Evolutionary conservation across 2,329 filamentous ascomycete genomes (phyloP), one percentile per base, ranked within the genome.

Genomic region (Colletotrichum sp.): DNA sequence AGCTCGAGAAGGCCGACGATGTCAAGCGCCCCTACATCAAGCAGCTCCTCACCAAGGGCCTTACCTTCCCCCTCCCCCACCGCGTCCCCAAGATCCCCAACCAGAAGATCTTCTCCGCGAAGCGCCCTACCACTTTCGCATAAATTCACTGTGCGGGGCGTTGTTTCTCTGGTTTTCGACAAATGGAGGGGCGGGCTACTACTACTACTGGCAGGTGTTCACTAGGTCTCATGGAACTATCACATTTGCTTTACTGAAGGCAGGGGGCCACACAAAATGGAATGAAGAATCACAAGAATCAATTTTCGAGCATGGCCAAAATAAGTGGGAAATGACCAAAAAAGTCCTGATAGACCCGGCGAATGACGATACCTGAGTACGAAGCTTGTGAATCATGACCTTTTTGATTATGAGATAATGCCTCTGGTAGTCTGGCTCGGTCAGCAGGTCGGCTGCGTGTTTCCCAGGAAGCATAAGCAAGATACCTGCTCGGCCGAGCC

Each of bases 11-110:
- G 93, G 91, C 89, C 85, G 95, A 96, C 82, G 95, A 97, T 86
- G 91, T 99, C 91, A 97, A 96, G 92, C 95, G 97, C 88, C 96
- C 97, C 82, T 99, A 99, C 94, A 98, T 99, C 92, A 98, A 96
- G 93, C 97, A 99, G 91, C 95, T 99, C 88, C 90, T 98, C 87
- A 90, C 91, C 89, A 98, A 98, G 94, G 87, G 93, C 89, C 95
- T 99, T 88, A 95, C 94, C 89, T 99, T 99, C 95, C 97, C 97
- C 87, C 95, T 99, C 82, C 97, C 97, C 87, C 97, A 99, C 93
- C 97, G 98, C 85, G 90, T 96, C 85, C 91, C 93, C 90, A 96
- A 96, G 90, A 91, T 91, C 88, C 89, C 88, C 87, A 93, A 90
- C 91, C 94, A 94, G 92, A 98, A 98, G 93, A 86, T 98, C 87